Percentiles rank a stretch among this genome's conserved stretches.
These are phyloP conservation scores for Bisporella sp. DNA, from an alignment of 2,329 filamentous ascomycete species.

Conservation along the genomic window DNA sequence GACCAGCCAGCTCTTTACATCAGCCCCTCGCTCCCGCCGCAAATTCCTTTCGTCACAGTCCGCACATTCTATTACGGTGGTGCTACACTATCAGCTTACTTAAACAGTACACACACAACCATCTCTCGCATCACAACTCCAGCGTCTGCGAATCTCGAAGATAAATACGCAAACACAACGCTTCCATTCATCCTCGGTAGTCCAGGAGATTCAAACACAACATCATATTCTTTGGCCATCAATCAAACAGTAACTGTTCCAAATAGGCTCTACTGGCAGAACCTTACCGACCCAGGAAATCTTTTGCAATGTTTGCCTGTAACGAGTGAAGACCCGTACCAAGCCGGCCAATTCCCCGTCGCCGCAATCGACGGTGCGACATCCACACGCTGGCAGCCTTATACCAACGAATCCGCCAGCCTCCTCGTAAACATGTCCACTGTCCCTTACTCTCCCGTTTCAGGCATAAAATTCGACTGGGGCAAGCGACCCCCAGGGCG, in stretches of 20 bases:
- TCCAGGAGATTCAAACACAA: conserved; percentile 29
- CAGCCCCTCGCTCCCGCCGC: conserved; percentile 52
- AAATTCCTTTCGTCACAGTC: conserved; percentile 53
- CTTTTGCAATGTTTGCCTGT: conserved; percentile 57
- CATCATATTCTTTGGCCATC: conserved; percentile 37
- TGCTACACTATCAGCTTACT: conserved; percentile 51
- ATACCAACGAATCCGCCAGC: conserved; percentile 41
- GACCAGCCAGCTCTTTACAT: conserved; percentile 53
- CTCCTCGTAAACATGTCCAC: conserved; percentile 46
- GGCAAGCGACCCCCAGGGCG: conserved; percentile 45
- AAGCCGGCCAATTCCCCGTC: conserved; percentile 63
- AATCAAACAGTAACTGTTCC: conserved; percentile 45
- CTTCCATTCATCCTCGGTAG: conserved; percentile 54
- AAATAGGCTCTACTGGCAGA: conserved; percentile 50
- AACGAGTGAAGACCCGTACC: conserved; percentile 37
- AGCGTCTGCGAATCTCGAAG: conserved; percentile 36
- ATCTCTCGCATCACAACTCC: conserved; percentile 43
- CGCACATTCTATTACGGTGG: conserved; percentile 62
- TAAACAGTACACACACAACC: conserved; percentile 59
- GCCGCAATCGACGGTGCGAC: conserved; percentile 59
- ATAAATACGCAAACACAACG: conserved; percentile 46
- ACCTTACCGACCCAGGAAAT: conserved; percentile 49
- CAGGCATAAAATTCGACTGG: conserved; percentile 53
- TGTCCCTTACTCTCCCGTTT: conserved; percentile 33
- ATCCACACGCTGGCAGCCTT: conserved; percentile 61